Evolutionary conservation across 768 basidiomycete species (phyloP).

Genomic region (Kwoniella mangroviensis): DNA sequence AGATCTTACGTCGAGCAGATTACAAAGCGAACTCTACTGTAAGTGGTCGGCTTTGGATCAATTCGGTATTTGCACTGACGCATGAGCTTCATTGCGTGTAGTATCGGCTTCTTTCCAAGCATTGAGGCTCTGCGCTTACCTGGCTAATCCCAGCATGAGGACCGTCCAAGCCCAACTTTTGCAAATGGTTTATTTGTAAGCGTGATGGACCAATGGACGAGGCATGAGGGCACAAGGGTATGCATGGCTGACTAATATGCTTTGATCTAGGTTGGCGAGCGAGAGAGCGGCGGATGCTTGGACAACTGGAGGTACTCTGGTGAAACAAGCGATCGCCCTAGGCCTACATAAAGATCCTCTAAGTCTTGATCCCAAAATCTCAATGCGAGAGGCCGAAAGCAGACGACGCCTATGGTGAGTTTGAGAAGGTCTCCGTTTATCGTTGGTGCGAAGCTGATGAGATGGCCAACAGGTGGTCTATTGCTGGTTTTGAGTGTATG

Average conservation of each 20-base stretch:
- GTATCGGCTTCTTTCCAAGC: conserved; percentile 57
- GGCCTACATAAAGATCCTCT: conserved; percentile 56
- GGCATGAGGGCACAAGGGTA: background rate
- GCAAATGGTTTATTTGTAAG: conserved; percentile 49
- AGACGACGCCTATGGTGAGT: conserved; percentile 51
- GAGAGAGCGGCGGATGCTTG: conserved; percentile 55
- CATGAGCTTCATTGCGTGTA: conserved; percentile 1
- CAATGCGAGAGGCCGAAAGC: conserved; percentile 52
- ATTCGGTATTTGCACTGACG: background rate
- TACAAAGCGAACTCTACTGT: conserved; percentile 56
- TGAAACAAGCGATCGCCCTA: conserved; percentile 54
- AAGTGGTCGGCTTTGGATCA: conserved; percentile 11
- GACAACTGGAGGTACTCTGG: conserved; percentile 47
- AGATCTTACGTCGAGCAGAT: conserved; percentile 52
- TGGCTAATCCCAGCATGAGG: conserved; percentile 52
- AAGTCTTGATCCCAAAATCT: conserved; percentile 47
- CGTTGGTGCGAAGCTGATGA: background rate
- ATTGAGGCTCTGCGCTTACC: conserved; percentile 53
- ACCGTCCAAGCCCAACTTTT: conserved; percentile 51
- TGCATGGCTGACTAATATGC: background rate
- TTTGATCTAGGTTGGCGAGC: conserved; percentile 15
- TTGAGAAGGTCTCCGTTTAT: background rate
- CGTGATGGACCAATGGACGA: conserved; percentile 25
- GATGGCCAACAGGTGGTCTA: conserved; percentile 45
- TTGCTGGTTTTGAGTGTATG: conserved; percentile 54